Evolutionary conservation across 176 grass and related monocot species (phyloP).

Genomic region (Chrysopogon serrulatus): DNA sequence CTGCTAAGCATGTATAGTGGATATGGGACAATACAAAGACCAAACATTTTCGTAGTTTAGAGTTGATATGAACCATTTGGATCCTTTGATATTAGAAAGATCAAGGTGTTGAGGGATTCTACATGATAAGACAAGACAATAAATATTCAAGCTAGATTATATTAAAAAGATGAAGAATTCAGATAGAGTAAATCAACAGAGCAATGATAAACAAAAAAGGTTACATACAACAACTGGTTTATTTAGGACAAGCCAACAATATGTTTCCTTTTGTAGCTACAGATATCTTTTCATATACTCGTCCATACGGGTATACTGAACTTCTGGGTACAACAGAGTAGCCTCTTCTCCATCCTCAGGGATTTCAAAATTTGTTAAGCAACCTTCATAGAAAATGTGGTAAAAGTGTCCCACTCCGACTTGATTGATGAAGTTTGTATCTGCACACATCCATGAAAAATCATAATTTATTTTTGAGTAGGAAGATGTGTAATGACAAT

Average conservation of each 20-base stretch:
- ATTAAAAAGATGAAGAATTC: too few species aligned
- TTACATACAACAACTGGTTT: not conserved
- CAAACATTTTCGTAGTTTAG: too few species aligned
- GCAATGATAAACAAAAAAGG: too few species aligned
- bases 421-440: not conserved
- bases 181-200: too few species aligned
- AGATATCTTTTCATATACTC: conserved; percentile 42
- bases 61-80: too few species aligned
- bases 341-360: conserved; percentile 32
- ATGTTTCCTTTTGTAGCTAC: not conserved
- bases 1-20: too few species aligned
- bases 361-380: conserved; percentile 57
- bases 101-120: too few species aligned
- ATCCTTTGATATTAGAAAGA: too few species aligned
- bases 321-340: conserved; percentile 44
- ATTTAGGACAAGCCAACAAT: not conserved
- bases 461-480: too few species aligned
- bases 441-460: not conserved
- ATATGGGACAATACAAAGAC: too few species aligned
- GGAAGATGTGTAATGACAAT: not conserved
- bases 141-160: too few species aligned
- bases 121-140: too few species aligned
- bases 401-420: conserved; percentile 40
- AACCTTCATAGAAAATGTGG: conserved; percentile 61
- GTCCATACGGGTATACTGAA: conserved; percentile 37